Percentiles rank a stretch among this genome's conserved stretches.
These are phyloP conservation scores for Ambispora gerdemannii DNA, from an alignment of 192 early-diverging fungal genomes.

Conservation along the genomic window DNA sequence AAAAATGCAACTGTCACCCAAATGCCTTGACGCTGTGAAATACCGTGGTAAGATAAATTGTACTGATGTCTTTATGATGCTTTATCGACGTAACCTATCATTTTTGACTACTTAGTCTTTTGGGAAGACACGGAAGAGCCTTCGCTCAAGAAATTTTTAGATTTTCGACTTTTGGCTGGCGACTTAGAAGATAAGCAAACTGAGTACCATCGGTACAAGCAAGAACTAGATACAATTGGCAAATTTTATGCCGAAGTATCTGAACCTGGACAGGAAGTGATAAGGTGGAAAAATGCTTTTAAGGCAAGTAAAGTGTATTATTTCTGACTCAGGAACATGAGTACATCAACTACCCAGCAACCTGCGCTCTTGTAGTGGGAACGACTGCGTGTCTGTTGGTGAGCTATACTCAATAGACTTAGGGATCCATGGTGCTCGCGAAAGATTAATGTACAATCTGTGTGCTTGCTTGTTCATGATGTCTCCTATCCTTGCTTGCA, in stretches of 20 bases:
- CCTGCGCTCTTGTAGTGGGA: conserved; percentile 1
- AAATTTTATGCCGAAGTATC: conserved; percentile 25
- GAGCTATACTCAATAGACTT: conserved; percentile 21
- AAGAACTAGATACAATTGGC: conserved; percentile 20
- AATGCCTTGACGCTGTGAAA: not conserved
- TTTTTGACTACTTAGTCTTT: conserved; percentile 19
- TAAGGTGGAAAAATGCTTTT: conserved; percentile 25
- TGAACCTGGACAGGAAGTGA: conserved; percentile 11
- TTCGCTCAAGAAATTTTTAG: conserved; percentile 27
- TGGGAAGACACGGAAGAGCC: conserved; percentile 7
- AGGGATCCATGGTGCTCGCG: conserved; percentile 20
- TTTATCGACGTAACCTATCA: not conserved
- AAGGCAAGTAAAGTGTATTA: conserved; percentile 23
- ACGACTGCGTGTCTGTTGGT: conserved; percentile 13
- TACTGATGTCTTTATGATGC: not conserved
- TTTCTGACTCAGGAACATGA: not conserved
- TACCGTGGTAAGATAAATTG: not conserved
- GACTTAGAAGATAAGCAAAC: conserved; percentile 18
- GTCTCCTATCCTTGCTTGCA: conserved; percentile 18
- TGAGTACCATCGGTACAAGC: conserved; percentile 19
- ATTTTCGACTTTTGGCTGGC: conserved; percentile 15
- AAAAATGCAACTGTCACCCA: not conserved
- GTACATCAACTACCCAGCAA: conserved; percentile 4
- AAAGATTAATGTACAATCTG: conserved; percentile 20
- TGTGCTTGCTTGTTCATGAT: conserved; percentile 28